phyloP scores from a whole-genome alignment of 2,329 filamentous ascomycete species.

The Thermothelomyces thermophilus region DNA sequence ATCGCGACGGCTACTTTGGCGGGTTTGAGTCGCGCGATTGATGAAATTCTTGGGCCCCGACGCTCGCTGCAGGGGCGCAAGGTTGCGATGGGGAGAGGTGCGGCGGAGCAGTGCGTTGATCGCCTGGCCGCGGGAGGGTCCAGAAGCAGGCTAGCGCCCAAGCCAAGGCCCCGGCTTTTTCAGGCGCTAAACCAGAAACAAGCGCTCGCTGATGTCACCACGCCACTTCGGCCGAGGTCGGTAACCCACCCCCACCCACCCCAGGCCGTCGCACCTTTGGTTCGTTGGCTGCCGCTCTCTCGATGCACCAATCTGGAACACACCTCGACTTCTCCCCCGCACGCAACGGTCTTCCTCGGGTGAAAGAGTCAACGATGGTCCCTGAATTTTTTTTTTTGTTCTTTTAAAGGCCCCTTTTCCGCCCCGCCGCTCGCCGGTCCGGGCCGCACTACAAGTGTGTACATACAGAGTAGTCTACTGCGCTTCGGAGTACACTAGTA shows the following conservation, averaged over 20 bases:
- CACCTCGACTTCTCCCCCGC: too few species aligned
- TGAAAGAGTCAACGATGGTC: too few species aligned
- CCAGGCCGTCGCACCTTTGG: background rate
- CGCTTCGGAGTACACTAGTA: too few species aligned
- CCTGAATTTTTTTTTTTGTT: too few species aligned
- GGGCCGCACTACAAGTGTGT: background rate
- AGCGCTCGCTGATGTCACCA: slow-evolving; percentile 21
- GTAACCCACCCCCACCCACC: background rate
- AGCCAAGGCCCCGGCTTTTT: slow-evolving; percentile 19
- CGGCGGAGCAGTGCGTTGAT: slow-evolving; percentile 23
- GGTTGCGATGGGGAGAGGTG: slow-evolving; percentile 21
- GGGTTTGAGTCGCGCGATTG: slow-evolving; percentile 15
- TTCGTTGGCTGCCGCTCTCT: background rate
- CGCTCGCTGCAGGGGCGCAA: slow-evolving; percentile 19
- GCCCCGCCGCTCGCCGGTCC: background rate
- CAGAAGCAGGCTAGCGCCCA: slow-evolving; percentile 20
- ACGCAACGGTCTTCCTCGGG: too few species aligned
- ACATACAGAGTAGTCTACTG: too few species aligned
- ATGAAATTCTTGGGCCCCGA: slow-evolving; percentile 21
- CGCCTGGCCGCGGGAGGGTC: slow-evolving; percentile 15
- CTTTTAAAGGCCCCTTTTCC: background rate
- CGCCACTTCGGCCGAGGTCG: slow-evolving; percentile 3
- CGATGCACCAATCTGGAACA: too few species aligned
- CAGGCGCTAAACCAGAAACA: slow-evolving; percentile 18
- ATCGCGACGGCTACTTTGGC: slow-evolving; percentile 12